Percentiles rank a stretch among this genome's conserved stretches.
These are phyloP conservation scores for Mucor ambiguus DNA, from an alignment of 371 early-diverging fungal species.

Conservation along the genomic window DNA sequence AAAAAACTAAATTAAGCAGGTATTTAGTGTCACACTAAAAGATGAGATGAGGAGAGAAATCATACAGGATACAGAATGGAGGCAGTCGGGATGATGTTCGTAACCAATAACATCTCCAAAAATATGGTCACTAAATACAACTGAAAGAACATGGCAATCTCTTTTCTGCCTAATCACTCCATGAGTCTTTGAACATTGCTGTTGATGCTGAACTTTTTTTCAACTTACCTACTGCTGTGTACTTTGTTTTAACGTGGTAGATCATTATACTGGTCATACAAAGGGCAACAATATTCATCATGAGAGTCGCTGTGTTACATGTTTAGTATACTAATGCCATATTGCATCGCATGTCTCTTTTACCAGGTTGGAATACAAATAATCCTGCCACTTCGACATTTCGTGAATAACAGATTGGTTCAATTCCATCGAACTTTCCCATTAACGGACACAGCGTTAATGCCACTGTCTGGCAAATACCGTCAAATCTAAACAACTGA, in stretches of 20 bases:
- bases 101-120: slow-evolving; percentile 78
- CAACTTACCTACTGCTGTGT: slow-evolving; percentile 86
- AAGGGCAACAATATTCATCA: slow-evolving; percentile 78
- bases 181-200: neutral
- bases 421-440: slow-evolving; percentile 73
- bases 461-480: slow-evolving; percentile 80
- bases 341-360: slow-evolving; percentile 1
- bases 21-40: slow-evolving; percentile 10
- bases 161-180: slow-evolving; percentile 70
- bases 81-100: slow-evolving; percentile 81
- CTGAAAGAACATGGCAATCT: slow-evolving; percentile 92
- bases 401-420: slow-evolving; percentile 91
- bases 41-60: neutral
- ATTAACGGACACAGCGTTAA: slow-evolving; percentile 90
- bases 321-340: neutral
- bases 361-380: slow-evolving; percentile 92
- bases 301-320: slow-evolving; percentile 56
- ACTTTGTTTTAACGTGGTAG: slow-evolving; percentile 86
- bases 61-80: slow-evolving; percentile 73
- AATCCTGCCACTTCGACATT: slow-evolving; percentile 82
- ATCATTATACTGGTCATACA: slow-evolving; percentile 92
- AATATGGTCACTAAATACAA: slow-evolving; percentile 72
- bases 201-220: neutral
- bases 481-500: slow-evolving; percentile 67
- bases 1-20: slow-evolving; percentile 61